Evolutionary conservation across 2,329 filamentous ascomycete species (phyloP), one percentile per base, ranked within the genome.

Genomic region (Botrytis hyacinthi): DNA sequence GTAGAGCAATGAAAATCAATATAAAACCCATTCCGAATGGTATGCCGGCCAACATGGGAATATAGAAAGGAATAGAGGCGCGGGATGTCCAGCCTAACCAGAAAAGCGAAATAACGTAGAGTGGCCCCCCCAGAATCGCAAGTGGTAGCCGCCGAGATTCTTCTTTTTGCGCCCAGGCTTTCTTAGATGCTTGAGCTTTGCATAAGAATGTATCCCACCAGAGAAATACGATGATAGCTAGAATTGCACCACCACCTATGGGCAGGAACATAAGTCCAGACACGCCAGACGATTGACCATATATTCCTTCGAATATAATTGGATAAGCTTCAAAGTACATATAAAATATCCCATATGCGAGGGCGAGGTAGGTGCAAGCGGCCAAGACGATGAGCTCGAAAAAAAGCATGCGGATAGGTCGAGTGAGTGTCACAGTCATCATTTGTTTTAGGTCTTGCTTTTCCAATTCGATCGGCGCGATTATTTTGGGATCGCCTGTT

Each of bases 301-400:
- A 92, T 74, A 87, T 83, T 29, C 84, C 84, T 20, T 85, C 83
- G 79, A 90, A 92, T 74, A 92, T 87, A 32, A 90, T 83, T 6
- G 89, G 89, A 80, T 91, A 92, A 26, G 87, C 87, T 78, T 91
- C 88, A 78, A 92, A 92, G 81, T 86, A 91, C 74, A 86, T 87
- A 78, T 89, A 89, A 83, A 89, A 89, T 77, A 89, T 89, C 63
- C 84, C 87, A 80, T 91, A 92, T 74, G 87, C 86, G 74, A 91
- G 84, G 73, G 85, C 85, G 12, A 87, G 87, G 81, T 91, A 92
- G 46, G 90, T 74, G 77, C 89, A 87, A 1, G 88, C 85, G 77
- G 91, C 90, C 74, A 89, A 79, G 73, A 92, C 86, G n/a, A 89
- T 87, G 0, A 89, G 88, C 73, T 91, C 89, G 78, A 88, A 87